Conservation (phyloP, 2,329 filamentous ascomycete species). For the Penicillium verrucosum region DNA sequence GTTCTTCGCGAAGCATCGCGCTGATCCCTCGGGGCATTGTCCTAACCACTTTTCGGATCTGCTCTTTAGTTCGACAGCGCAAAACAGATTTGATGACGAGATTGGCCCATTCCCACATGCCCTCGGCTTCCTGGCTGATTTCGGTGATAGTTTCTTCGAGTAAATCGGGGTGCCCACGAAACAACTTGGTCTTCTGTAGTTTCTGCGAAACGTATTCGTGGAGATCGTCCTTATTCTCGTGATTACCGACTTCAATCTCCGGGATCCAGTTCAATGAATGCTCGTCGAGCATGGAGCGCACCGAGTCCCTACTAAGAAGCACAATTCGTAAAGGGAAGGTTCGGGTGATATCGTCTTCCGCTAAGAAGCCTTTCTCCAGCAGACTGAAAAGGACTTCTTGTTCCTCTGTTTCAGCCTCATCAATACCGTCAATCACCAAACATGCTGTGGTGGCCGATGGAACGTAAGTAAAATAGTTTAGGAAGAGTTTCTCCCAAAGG, state of each 20-base stretch:
- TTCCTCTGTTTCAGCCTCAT: too few species aligned
- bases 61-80: too few species aligned
- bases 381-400: too few species aligned
- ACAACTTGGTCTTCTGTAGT: background rate
- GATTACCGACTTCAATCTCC: background rate
- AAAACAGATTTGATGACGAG: background rate
- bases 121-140: background rate
- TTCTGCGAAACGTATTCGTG: background rate
- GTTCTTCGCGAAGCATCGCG: too few species aligned
- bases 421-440: too few species aligned
- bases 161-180: background rate
- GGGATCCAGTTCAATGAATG: background rate
- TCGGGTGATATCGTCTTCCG: background rate
- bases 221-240: background rate
- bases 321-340: background rate
- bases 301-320: background rate
- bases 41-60: too few species aligned
- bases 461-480: too few species aligned
- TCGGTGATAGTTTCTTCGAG: background rate
- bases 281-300: background rate
- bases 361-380: background rate
- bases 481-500: too few species aligned
- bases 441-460: too few species aligned
- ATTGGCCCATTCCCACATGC: background rate
- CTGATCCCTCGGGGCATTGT: too few species aligned